Evolutionary conservation across 208 protist genomes (phyloP), one percentile per base, ranked within the genome.

Genomic region (Crithidia thermophila): DNA sequence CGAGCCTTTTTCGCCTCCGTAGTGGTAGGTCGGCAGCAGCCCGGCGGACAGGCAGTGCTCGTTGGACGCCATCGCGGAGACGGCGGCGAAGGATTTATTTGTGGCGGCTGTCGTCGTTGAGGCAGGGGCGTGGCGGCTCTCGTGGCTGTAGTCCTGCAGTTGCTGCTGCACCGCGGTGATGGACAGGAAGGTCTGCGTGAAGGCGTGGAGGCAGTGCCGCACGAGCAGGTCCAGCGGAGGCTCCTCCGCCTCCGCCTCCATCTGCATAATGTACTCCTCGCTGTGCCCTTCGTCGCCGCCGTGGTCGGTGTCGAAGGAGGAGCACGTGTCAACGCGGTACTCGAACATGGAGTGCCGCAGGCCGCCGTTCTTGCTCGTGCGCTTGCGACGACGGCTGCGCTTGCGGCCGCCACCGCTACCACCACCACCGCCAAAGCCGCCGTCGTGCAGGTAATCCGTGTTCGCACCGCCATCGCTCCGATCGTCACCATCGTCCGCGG

Each of bases 111-210:
- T 51, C 43, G 28, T 49, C 30, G 45, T 43, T 36, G 39, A 36
- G 37, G 31, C 46, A 10, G 57, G 36, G 0, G 49, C 52, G 39
- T 68, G 64, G 57, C 46, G 50, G 21, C 55, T 47, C 34, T 78
- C 66, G 31, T 67, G 67, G 46, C 65, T 73, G 69, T 81, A 78
- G 27, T 72, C 57, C 49, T 80, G 67, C 45, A 81, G 62, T 59
- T 78, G 75, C 40, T 77, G 74, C 47, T 85, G 74, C 46, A 79
- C 52, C 18, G 69, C 55, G 7, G 75, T 81, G 45, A 81, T 78
- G 40, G 71, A 76, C 5, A 85, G 52, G 36, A 82, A 85, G 7
- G 66, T 71, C 36, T 79, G 65, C 46, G 63, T 79, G 64, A 81
- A 85, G 70, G 75, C 69, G 31, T 65, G 70, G 18, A 77, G 67